Conservation (phyloP, 768 basidiomycete genomes). For the Mycena metata region DNA sequence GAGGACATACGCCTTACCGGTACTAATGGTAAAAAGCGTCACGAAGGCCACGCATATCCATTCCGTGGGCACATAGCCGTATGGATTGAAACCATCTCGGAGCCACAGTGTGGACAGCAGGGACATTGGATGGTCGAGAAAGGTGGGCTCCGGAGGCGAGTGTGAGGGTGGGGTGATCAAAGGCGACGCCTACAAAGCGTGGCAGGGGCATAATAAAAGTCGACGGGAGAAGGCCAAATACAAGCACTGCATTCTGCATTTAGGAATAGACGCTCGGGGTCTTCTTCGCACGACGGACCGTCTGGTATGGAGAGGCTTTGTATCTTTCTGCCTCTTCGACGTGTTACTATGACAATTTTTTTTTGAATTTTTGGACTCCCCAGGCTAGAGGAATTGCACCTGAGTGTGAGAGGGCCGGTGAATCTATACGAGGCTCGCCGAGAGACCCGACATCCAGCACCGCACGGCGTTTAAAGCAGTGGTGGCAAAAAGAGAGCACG, state of each 20-base stretch:
- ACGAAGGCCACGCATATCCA: constrained; percentile 34
- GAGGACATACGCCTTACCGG: too few relatives aligned
- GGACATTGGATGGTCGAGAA: constrained; percentile 4
- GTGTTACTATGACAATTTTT: too few relatives aligned
- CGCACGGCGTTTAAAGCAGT: not conserved
- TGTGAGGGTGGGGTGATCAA: not conserved
- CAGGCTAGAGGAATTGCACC: not conserved
- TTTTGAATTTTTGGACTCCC: too few relatives aligned
- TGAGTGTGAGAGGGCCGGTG: too few relatives aligned
- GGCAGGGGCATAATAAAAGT: not conserved
- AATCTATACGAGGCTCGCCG: not conserved
- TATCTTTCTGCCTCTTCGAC: too few relatives aligned
- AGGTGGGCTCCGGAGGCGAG: not conserved
- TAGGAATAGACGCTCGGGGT: too few relatives aligned
- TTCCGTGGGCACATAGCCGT: constrained; percentile 26
- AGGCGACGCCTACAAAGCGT: not conserved
- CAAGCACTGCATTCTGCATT: too few relatives aligned
- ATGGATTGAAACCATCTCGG: constrained; percentile 17
- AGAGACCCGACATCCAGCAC: not conserved
- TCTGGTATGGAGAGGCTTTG: too few relatives aligned
- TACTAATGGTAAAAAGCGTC: constrained; percentile 22
- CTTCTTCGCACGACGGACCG: too few relatives aligned
- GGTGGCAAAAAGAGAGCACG: not conserved
- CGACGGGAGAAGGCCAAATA: too few relatives aligned
- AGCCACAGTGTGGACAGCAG: not conserved